Conservation (phyloP, 371 early-diverging fungal genomes). For the Mucor lusitanicus region DNA sequence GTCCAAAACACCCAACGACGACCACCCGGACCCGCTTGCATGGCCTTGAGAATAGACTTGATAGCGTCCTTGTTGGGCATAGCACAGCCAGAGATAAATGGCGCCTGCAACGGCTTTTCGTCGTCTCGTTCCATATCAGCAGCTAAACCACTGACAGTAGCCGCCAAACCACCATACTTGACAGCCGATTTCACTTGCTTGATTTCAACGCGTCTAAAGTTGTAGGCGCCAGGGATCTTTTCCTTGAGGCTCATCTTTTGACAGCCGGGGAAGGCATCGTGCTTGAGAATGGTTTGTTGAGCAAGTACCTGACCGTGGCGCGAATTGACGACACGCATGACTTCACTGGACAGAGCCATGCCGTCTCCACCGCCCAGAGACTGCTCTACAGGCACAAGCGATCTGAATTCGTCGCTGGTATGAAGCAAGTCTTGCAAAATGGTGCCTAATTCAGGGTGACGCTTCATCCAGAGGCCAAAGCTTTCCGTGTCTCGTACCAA, state of each 20-base stretch:
- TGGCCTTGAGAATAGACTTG: conserved; percentile 37
- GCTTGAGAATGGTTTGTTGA: conserved; percentile 68
- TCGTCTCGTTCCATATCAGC: conserved; percentile 45
- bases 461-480: conserved; percentile 63
- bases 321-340: conserved; percentile 57
- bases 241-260: conserved; percentile 69
- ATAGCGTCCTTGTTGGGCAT: conserved; percentile 67
- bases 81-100: conserved; percentile 34
- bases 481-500: conserved; percentile 47
- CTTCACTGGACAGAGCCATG: conserved; percentile 66
- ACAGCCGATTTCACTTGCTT: conserved; percentile 43
- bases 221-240: conserved; percentile 69
- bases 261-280: conserved; percentile 74
- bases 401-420: conserved; percentile 26
- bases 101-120: conserved; percentile 9
- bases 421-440: conserved; percentile 53
- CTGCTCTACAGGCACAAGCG: conserved; percentile 61
- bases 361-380: conserved; percentile 63
- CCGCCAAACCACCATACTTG: conserved; percentile 50
- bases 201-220: conserved; percentile 61
- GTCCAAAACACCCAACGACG: conserved; percentile 60
- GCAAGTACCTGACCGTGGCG: conserved; percentile 68
- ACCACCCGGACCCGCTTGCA: conserved; percentile 55
- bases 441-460: conserved; percentile 62
- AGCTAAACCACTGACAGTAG: conserved; percentile 47